phyloP scores from a whole-genome alignment of 2,329 filamentous ascomycete genomes.

The Podosphaera aphanis region DNA sequence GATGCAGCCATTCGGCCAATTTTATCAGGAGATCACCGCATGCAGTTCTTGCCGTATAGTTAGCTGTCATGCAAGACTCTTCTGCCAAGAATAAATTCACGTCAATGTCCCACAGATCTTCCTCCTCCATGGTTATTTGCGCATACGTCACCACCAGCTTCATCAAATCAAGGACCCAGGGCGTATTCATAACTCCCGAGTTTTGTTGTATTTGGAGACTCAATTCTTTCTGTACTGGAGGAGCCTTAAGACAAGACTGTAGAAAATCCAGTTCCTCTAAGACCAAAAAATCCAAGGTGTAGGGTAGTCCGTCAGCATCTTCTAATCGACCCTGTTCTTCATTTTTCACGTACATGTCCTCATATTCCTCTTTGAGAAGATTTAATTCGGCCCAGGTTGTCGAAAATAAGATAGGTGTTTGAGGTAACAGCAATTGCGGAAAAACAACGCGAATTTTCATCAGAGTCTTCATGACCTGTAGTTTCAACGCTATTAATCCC shows the following conservation, averaged over 20 bases:
- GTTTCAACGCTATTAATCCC: slow-evolving; percentile 63
- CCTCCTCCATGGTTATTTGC: slow-evolving; percentile 77
- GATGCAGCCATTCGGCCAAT: slow-evolving; percentile 68
- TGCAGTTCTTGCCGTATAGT: slow-evolving; percentile 84
- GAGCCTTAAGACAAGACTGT: slow-evolving; percentile 70
- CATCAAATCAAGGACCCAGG: slow-evolving; percentile 76
- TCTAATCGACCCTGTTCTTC: slow-evolving; percentile 73
- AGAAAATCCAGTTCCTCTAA: slow-evolving; percentile 89
- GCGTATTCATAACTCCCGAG: slow-evolving; percentile 34
- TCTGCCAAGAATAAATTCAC: slow-evolving; percentile 88
- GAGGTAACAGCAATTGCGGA: slow-evolving; percentile 54
- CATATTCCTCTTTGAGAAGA: slow-evolving; percentile 47
- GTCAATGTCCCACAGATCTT: slow-evolving; percentile 90
- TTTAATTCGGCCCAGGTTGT: slow-evolving; percentile 76
- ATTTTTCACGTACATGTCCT: slow-evolving; percentile 63
- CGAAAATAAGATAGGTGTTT: slow-evolving; percentile 63
- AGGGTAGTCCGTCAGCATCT: slow-evolving; percentile 75
- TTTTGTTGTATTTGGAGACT: slow-evolving; percentile 47
- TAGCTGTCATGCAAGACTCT: slow-evolving; percentile 81
- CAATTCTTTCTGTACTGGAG: slow-evolving; percentile 74
- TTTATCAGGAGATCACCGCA: slow-evolving; percentile 85
- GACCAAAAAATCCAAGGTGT: slow-evolving; percentile 80
- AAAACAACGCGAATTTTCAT: slow-evolving; percentile 76
- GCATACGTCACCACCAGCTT: slow-evolving; percentile 66
- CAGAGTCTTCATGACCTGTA: slow-evolving; percentile 83